These are phyloP conservation scores for Pseudopithomyces chartarum DNA, from an alignment of 2,329 filamentous ascomycete species.

Conservation along the genomic window DNA sequence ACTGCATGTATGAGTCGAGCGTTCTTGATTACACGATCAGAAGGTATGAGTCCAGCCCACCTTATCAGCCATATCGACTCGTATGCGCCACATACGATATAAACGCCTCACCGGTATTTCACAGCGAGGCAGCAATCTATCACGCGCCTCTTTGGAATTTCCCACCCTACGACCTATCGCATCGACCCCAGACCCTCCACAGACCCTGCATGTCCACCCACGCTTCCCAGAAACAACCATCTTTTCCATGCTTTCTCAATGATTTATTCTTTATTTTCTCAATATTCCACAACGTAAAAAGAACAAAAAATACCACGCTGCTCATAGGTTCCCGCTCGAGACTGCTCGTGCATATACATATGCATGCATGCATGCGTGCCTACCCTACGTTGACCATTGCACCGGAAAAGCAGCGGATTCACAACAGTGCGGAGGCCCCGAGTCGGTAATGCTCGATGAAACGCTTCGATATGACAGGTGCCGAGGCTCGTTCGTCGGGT, in stretches of 20 bases:
- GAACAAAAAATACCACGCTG: background rate
- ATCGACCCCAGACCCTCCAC: background rate
- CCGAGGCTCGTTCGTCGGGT: background rate
- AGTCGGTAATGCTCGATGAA: background rate
- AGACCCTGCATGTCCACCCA: background rate
- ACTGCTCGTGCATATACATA: background rate
- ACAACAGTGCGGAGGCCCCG: constrained; percentile 4
- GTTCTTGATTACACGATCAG: too few species aligned
- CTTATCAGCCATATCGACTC: too few species aligned
- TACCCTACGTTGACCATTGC: background rate
- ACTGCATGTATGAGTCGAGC: background rate
- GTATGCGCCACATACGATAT: background rate
- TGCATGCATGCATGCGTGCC: background rate
- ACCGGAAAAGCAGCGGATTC: constrained; percentile 4
- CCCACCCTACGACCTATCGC: background rate
- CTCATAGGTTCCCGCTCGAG: background rate
- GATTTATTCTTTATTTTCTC: constrained; percentile 9
- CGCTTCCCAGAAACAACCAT: background rate
- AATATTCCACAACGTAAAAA: constrained; percentile 11
- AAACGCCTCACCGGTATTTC: background rate
- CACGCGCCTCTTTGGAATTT: background rate
- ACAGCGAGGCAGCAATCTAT: background rate
- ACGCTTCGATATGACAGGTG: background rate
- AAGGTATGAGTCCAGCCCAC: too few species aligned
- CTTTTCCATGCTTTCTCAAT: background rate